Evolutionary conservation across 257 asterid species (phyloP), one percentile per base, ranked within the genome.

Genomic region (Plectranthus barbatus): DNA sequence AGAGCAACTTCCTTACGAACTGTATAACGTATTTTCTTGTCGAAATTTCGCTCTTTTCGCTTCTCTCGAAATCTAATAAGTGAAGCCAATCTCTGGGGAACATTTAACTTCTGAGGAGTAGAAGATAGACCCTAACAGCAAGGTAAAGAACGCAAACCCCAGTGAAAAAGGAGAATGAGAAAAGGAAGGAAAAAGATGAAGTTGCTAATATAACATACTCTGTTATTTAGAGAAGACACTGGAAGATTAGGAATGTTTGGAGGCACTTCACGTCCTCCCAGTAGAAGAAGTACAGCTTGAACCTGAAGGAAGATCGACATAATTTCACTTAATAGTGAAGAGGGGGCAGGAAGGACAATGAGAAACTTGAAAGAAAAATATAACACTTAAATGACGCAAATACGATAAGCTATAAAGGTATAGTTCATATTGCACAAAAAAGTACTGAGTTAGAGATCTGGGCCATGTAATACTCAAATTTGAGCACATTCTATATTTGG

Each of bases 1-100:
- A 84, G 72, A 63, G 95, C 92, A 76, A 84, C 95, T 77, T 84
- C 95, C 76, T 86, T 86, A 55, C 86, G 90, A 73, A 86, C 92
- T 42, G 87, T 86, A 39, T 86, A 86, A 15, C 95, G 92, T 55
- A 86, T 86, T 73, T 84, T 86, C 80, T 86, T 84, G 55, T 86
- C 95, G 69, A 84, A 86, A 56, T 81, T 82, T 15, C 95, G 85
- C 40, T 84, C 95, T 77, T 86, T 86, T 70, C 86, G 75, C 79
- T 86, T 86, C 76, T 84, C 90, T 29, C 88, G 88, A 34, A 87
- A 87, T 74, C 88, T 79, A 51, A 79, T 79, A 42, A 86, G 80
- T 3, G 93, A 87, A 23, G 93, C 95, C 56, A 79, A 10, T 72
- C 95, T 77, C 57, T 83, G 91, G 17, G 93, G 84, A 49, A 78